Base-by-base conservation (phyloP, 495 filamentous ascomycete species). In the Talaromyces adpressus region DNA sequence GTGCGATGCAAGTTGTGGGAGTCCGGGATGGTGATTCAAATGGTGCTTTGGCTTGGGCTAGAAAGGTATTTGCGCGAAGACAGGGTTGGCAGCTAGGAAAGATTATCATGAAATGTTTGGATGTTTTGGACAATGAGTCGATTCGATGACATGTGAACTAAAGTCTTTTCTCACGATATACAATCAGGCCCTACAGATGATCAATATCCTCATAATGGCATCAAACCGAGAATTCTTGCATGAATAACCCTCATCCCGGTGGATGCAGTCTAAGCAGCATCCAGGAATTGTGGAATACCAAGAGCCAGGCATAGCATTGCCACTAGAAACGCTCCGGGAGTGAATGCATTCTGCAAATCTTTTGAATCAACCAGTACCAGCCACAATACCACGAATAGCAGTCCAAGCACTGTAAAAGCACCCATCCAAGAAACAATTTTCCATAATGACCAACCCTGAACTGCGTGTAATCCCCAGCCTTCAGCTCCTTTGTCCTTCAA, bases 31-130 rank as follows among this genome's bases (percentile, higher is more conserved):
- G 72, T 8, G 72, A 76, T 66, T 36, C 64, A 1, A 57, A 65
- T 25, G 71, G 69, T 11, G 74, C 73, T 18, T 25, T 74, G 29
- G 30, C 20, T 9, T 77, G 74, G 74, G 74, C 74, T 16, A 68
- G 66, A 51, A 65, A 61, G 18, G 70, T 69, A 1, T 77, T 77
- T 59, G 29, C 59, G 20, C 64, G 71, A 2, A 68, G 72, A 45
- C 49, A 66, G 36, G 64, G 59, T 56, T 72, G 66, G 72, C 60
- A 69, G 63, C 49, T 75, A 18, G 73, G 71, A 0, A 67, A 66
- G 32, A 59, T 77, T 9, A 74, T 77, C 32, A 14, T 70, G 9
- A 53, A 62, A 8, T 74, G 73, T 67, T 65, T 77, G 62, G 69
- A 71, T 63, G 63, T 61, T 23, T 30, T 75, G n/a, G 63, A 53